These are phyloP conservation scores for Climacium dendroides DNA, from an alignment of 225 moss, liverwort and hornwort genomes.

Conservation along the genomic window DNA sequence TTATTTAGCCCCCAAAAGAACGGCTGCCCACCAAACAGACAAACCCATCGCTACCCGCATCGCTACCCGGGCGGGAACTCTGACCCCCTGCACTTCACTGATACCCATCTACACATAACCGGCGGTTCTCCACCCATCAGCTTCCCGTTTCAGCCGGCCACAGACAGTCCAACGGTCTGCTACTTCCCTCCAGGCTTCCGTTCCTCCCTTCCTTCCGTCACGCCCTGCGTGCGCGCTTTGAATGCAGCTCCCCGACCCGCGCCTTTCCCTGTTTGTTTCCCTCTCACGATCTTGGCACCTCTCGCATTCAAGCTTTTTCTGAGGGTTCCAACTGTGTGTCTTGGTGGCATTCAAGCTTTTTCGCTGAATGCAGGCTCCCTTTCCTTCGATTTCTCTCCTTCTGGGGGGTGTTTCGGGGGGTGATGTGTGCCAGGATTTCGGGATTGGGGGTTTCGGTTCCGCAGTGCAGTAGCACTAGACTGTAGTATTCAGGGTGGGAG, in stretches of 20 bases:
- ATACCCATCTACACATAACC: not conserved
- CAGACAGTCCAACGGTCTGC: slow-evolving; percentile 13
- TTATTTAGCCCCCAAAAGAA: not conserved
- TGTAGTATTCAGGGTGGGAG: not conserved
- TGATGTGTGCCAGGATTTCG: not conserved
- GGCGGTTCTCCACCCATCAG: not conserved
- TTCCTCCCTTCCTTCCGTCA: not conserved
- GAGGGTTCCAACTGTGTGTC: not conserved
- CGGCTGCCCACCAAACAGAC: not conserved
- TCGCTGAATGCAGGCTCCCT: not conserved
- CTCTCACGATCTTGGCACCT: not conserved
- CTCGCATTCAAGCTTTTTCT: not conserved
- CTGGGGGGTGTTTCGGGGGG: not conserved
- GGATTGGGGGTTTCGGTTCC: not conserved
- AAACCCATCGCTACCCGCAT: not conserved
- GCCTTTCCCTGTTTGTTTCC: not conserved
- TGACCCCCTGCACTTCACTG: not conserved
- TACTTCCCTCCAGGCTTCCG: not conserved
- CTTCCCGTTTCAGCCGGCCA: slow-evolving; percentile 14
- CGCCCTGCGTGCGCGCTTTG: not conserved
- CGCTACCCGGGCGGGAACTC: no score
- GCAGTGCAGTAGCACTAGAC: not conserved
- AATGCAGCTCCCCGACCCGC: not conserved
- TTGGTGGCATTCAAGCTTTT: not conserved
- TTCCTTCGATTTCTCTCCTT: not conserved